Base-by-base conservation (phyloP, 441 rosid genomes). In the Croton laevigatus region DNA sequence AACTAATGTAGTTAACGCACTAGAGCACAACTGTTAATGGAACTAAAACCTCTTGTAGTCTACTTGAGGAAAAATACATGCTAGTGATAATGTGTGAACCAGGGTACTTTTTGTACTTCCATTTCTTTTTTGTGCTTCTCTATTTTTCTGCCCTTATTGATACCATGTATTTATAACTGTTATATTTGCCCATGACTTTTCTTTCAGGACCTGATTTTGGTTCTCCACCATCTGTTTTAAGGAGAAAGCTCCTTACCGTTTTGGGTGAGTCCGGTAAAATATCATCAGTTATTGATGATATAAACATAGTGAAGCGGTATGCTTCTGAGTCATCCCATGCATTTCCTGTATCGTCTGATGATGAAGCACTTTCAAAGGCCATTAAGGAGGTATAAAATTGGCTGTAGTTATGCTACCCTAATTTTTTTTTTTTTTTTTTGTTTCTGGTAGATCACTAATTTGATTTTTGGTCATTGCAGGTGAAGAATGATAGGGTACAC, bases 141-240 rank as follows among this genome's bases (percentile, higher is more conserved):
- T 71, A 55, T 34, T n/a, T 32, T 68, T 22, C 69, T 53, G 6
- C 53, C 32, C 32, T 27, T 27, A 27, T 23, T 75, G 65, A 48
- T 73, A 22, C 54, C 32, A 54, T n/a, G 3, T 62, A 46, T 60
- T 59, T 17, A 65, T 23, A 73, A 65, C 65, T n/a, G 19, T 72
- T 20, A 37, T 74, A 14, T 65, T 34, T 73, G 52, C 59, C 59
- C 61, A 68, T 79, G 70, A 45, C 70, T 57, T 36, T 64, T 74
- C 65, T 73, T 34, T 61, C 75, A 95, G 99, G 99, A 76, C 98
- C 99, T 62, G 94, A 91, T 75, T 95, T 86, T 78, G 99, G 97
- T 71, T 71, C 91, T 48, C 91, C 94, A 48, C 89, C 88, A 72
- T 84, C 93, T 38, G 62, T 85, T 81, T 71, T 78, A 68, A 84